A percentile compares a stretch with the other conserved stretches of the same genome.
phyloP scores from a whole-genome alignment of 768 basidiomycete species.

The Boletellus emodensis region DNA sequence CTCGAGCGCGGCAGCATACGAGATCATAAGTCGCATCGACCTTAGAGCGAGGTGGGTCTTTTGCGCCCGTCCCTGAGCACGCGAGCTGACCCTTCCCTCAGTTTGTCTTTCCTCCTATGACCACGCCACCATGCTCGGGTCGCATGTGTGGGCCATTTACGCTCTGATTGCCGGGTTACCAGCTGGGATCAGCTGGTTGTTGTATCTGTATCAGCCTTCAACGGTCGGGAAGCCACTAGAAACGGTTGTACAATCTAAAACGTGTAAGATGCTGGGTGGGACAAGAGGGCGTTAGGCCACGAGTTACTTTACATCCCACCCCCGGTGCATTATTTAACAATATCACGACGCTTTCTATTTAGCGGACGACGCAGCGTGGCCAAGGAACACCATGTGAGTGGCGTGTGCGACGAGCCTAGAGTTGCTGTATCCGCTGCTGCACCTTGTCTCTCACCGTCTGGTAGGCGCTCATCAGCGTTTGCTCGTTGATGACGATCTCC shows the following conservation, averaged over 20 bases:
- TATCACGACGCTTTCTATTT: not conserved
- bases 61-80: not conserved
- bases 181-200: constrained; percentile 1
- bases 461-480: constrained; percentile 91
- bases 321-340: not conserved
- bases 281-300: not conserved
- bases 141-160: not conserved
- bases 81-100: constrained; percentile 1
- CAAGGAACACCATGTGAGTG: too few relatives aligned
- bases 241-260: constrained; percentile 4
- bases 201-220: constrained; percentile 11
- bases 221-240: not conserved
- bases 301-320: constrained; percentile 6
- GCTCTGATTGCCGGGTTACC: not conserved
- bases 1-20: constrained; percentile 31
- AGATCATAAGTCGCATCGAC: constrained; percentile 18
- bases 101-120: constrained; percentile 15
- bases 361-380: not conserved
- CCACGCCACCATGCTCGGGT: not conserved
- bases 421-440: constrained; percentile 75
- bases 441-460: constrained; percentile 84
- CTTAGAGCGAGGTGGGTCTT: constrained; percentile 15
- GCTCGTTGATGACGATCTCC: constrained; percentile 98
- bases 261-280: constrained; percentile 7
- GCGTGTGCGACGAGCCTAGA: constrained; percentile 36